Percentiles rank a stretch among this genome's conserved stretches.
phyloP scores from a whole-genome alignment of 83 land plant genomes.

The Picea engelmannii region DNA sequence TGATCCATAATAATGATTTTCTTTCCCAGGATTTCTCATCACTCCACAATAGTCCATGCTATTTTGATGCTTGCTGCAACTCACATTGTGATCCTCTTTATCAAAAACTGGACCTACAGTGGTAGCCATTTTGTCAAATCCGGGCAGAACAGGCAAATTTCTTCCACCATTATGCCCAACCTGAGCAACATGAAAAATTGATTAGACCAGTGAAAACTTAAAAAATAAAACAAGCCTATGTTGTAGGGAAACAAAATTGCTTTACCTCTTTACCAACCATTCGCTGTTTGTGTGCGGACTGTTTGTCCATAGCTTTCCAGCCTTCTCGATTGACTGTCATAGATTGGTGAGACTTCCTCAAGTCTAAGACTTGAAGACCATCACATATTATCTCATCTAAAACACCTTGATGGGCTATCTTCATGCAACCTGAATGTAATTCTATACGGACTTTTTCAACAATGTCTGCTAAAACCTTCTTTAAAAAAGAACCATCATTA shows the following conservation, averaged over 20 bases:
- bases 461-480: constrained; percentile 6
- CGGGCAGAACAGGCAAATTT: constrained; percentile 1
- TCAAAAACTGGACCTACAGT: neutral
- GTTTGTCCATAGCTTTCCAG: neutral
- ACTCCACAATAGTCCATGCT: neutral
- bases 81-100: neutral
- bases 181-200: neutral
- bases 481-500: neutral
- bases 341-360: neutral
- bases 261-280: neutral
- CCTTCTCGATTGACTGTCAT: neutral
- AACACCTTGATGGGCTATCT: constrained; percentile 11
- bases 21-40: neutral
- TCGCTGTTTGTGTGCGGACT: neutral
- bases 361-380: neutral
- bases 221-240: neutral
- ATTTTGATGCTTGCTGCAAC: neutral
- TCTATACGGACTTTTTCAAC: neutral
- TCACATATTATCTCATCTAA: constrained; percentile 9
- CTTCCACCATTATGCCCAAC: neutral
- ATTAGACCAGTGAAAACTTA: neutral
- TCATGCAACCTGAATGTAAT: constrained; percentile 6
- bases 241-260: neutral
- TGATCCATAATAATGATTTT: neutral
- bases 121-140: neutral